Evolutionary conservation across 495 filamentous ascomycete genomes (phyloP), one percentile per base, ranked within the genome.

Genomic region (Hypoxylon perforatum): DNA sequence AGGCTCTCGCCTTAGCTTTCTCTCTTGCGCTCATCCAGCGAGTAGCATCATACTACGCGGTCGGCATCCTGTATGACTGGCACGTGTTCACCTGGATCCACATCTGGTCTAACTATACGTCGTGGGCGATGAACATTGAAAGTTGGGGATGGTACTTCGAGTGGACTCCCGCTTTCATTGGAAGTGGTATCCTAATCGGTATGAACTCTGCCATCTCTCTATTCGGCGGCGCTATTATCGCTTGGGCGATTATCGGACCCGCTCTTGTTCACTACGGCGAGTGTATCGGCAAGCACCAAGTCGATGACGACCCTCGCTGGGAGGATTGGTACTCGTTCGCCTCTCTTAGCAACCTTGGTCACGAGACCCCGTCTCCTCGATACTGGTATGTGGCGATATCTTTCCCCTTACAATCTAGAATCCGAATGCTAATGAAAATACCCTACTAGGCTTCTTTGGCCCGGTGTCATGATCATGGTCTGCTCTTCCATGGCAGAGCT

Each of bases 21-120:
- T 9, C 55, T 12, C 52, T 65, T 42, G 80, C 84, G 7, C 72
- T 88, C 23, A 52, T 75, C 56, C 84, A 86, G 56, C 82, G 88
- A 46, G 81, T 90, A 45, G 82, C 76, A 1, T 87, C 86, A 2
- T 82, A 87, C 45, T 90, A 90, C 63, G 85, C 84, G 33, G 69
- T 85, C 14, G 88, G 88, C 36, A 82, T 90, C 44, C 75, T 90
- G 22, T 90, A 86, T 78, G 87, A 89, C 67, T 90, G 87, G 87
- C 87, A 90, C 65, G 65, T 85, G 49, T 87, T 87, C 64, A 86
- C 82, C 14, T 89, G 86, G 87, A 83, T 88, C 65, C 85, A 80
- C 64, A 85, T 87, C 58, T 89, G 30, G 30, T 33, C 30, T 1
- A 10, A 5, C 30, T 84, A 86, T 71, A 82, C 71, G 1, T 86